A percentile compares a stretch with the other conserved stretches of the same genome.
phyloP scores from a whole-genome alignment of 441 rosid genomes.

The Populus hybrid region DNA sequence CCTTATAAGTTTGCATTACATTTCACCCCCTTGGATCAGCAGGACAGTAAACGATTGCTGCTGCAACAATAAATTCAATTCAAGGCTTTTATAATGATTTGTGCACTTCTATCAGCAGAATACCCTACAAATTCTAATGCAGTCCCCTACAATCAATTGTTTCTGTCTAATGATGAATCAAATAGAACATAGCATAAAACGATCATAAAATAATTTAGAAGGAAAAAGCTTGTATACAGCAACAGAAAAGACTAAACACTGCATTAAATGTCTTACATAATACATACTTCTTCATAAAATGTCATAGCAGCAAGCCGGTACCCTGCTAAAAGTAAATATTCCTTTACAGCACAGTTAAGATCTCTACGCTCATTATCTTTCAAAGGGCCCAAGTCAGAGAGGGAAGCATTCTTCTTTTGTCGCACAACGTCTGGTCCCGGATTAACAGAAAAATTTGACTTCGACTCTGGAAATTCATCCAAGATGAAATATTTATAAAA shows the following conservation, averaged over 20 bases:
- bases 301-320: constrained; percentile 97
- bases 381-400: constrained; percentile 76
- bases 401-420: constrained; percentile 54
- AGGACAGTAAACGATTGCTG: background rate
- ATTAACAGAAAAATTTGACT: constrained; percentile 33
- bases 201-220: background rate
- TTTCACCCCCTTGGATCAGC: background rate
- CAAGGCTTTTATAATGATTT: background rate
- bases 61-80: background rate
- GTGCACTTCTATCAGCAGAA: background rate
- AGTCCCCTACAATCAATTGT: background rate
- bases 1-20: background rate
- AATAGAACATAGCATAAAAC: background rate
- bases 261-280: constrained; percentile 21
- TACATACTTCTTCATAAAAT: constrained; percentile 77
- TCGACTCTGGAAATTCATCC: constrained; percentile 48
- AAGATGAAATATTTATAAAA: constrained; percentile 15
- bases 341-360: constrained; percentile 92
- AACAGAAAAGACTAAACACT: background rate
- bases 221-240: background rate
- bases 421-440: constrained; percentile 48
- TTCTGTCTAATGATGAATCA: background rate
- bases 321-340: constrained; percentile 90
- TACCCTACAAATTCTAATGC: background rate
- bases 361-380: constrained; percentile 81